Evolutionary conservation across 768 basidiomycete species (phyloP).

Genomic region (Hygrocybe punicea): DNA sequence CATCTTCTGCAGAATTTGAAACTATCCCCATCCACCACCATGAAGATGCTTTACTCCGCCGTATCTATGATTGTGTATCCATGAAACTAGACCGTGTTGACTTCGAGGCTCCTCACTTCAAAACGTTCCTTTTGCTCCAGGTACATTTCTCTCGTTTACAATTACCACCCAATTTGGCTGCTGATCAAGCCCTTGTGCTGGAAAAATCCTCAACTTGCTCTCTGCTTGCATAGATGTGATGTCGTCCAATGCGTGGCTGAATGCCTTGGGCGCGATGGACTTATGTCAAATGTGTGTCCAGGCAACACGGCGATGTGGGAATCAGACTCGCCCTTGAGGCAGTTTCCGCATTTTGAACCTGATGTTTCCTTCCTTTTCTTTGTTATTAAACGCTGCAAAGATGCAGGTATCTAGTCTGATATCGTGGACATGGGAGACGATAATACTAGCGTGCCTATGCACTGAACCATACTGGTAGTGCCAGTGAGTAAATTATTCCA

Average conservation of each 20-base stretch:
- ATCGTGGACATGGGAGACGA: constrained; percentile 98
- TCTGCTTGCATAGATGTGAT: constrained; percentile 97
- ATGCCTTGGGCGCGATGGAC: constrained; percentile 95
- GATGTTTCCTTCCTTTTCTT: constrained; percentile 48
- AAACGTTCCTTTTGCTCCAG: constrained; percentile 94
- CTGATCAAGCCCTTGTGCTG: constrained; percentile 84
- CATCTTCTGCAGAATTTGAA: constrained; percentile 96
- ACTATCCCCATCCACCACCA: constrained; percentile 90
- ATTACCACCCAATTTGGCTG: constrained; percentile 87
- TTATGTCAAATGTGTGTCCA: constrained; percentile 98
- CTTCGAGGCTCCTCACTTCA: constrained; percentile 96
- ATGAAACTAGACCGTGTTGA: constrained; percentile 83
- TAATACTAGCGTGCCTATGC: constrained; percentile 33
- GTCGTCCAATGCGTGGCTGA: constrained; percentile 94
- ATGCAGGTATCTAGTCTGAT: constrained; percentile 79
- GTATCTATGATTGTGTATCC: constrained; percentile 94
- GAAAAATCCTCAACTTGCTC: constrained; percentile 90
- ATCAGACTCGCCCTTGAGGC: constrained; percentile 89
- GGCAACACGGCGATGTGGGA: constrained; percentile 77
- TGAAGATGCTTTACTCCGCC: constrained; percentile 77
- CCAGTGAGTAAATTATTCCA: too few relatives aligned
- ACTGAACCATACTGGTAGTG: too few relatives aligned
- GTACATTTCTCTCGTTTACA: constrained; percentile 96
- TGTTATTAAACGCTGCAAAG: constrained; percentile 73
- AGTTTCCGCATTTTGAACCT: constrained; percentile 93